Base-by-base conservation (phyloP, 345 rosid genomes). In the Lumnitzera littorea region DNA sequence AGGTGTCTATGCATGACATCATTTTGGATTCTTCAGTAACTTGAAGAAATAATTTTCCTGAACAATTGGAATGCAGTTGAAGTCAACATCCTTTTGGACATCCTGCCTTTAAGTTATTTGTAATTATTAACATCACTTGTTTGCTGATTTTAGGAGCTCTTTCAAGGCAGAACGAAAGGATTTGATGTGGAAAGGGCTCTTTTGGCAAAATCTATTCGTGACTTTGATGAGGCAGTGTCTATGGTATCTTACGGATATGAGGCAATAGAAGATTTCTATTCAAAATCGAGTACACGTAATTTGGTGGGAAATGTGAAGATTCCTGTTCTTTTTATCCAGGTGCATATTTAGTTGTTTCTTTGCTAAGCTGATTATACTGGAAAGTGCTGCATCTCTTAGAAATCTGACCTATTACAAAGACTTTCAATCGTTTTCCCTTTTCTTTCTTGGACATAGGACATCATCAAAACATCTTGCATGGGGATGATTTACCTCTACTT, bases 271-370 rank as follows among this genome's bases (percentile, higher is more conserved):
- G 89, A 89, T 51, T 89, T 87, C 78, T 92, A 92, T 74, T 80
- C 81, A 20, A 72, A 80, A 61, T 84, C 85, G 58, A 89, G 95
- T 70, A 87, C 96, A 13, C 77, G 82, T 51, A 70, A 63, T 67
- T 70, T 81, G 62, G 83, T 87, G 68, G 85, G 84, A 69, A 74
- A 86, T 66, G 78, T 92, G 63, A 89, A 89, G 85, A 72, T 92
- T 78, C 98, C 98, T 13, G 82, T 89, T 76, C 96, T 92, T 54
- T 92, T 81, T 70, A 85, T 92, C 65, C 96, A 92, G 96, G 98
- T 92, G 66, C 50, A 55, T 61, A 48, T 43, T 67, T 49, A 55
- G 50, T 60, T 57, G 16, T 13, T 48, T 51, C 48, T 52, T 54
- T 54, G 27, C 31, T 27, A 14, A 15, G 51, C 27, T 48, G 46